A percentile compares a stretch with the other conserved stretches of the same genome.
Evolutionary conservation across 305 asterid species (phyloP).

Genomic region (Salvia sclarea): DNA sequence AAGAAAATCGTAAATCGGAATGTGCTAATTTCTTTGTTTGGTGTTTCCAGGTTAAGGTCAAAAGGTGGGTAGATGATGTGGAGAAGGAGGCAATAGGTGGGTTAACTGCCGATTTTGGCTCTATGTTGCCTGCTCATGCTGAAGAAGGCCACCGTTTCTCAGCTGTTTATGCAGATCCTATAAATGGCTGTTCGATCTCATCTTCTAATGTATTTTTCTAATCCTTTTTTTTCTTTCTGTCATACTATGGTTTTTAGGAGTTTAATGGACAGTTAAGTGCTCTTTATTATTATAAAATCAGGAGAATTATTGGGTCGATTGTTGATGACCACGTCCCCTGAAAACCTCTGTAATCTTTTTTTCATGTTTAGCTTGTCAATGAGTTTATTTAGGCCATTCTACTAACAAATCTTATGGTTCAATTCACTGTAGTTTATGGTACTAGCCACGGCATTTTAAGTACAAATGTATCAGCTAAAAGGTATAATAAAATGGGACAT

Average conservation of each 20-base stretch:
- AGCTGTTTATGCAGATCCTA: slow-evolving; percentile 56
- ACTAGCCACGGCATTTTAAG: slow-evolving; percentile 3
- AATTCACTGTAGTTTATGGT: slow-evolving; percentile 7
- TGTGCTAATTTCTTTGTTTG: slow-evolving; percentile 21
- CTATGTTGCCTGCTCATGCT: slow-evolving; percentile 55
- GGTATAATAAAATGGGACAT: neutral
- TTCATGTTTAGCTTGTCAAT: neutral
- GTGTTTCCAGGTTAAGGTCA: slow-evolving; percentile 67
- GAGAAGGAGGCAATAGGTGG: slow-evolving; percentile 65
- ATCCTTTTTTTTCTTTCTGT: slow-evolving; percentile 8
- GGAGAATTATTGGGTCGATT: neutral
- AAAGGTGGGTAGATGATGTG: slow-evolving; percentile 62
- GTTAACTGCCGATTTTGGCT: slow-evolving; percentile 74
- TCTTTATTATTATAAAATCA: neutral
- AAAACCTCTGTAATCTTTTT: slow-evolving; percentile 7
- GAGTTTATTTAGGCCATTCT: slow-evolving; percentile 1
- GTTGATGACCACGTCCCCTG: slow-evolving; percentile 4
- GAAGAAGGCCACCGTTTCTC: slow-evolving; percentile 50
- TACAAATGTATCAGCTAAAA: neutral
- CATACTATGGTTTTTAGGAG: slow-evolving; percentile 8
- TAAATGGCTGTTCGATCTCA: slow-evolving; percentile 60
- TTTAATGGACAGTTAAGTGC: slow-evolving; percentile 20
- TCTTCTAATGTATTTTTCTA: slow-evolving; percentile 55
- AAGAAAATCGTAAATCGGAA: neutral
- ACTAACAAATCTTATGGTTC: slow-evolving; percentile 24